A percentile compares a stretch with the other conserved stretches of the same genome.
These are phyloP conservation scores for Apiospora arundinis DNA, from an alignment of 2,329 filamentous ascomycete species.

Conservation along the genomic window DNA sequence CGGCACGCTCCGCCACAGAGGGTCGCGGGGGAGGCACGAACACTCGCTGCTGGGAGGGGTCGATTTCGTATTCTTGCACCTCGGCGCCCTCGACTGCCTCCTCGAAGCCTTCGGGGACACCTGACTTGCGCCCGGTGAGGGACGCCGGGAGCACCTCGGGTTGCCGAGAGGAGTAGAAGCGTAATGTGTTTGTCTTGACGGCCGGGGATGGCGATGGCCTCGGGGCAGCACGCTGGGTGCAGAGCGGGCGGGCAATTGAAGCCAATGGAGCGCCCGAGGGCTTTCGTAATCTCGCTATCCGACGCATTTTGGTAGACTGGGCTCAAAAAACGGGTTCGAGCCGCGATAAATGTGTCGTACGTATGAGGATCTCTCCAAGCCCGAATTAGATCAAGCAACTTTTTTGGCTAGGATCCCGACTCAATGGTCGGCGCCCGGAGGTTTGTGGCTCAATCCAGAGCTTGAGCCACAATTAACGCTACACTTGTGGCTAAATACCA, in stretches of 20 bases:
- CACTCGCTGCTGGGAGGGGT: constrained; percentile 18
- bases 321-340: constrained; percentile 1
- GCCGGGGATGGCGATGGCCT: background rate
- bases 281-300: constrained; percentile 38
- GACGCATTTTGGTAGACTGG: constrained; percentile 34
- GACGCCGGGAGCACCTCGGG: constrained; percentile 20
- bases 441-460: background rate
- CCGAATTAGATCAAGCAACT: constrained; percentile 18
- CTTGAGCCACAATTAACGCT: constrained; percentile 21
- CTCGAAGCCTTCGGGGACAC: background rate
- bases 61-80: constrained; percentile 17
- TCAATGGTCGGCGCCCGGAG: background rate
- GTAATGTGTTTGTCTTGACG: constrained; percentile 25
- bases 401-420: constrained; percentile 17
- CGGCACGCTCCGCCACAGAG: constrained; percentile 36
- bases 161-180: constrained; percentile 34
- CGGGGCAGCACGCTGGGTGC: constrained; percentile 34
- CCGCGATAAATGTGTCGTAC: background rate
- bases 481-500: background rate
- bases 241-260: constrained; percentile 30
- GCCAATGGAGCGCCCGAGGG: constrained; percentile 31
- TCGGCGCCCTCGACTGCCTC: background rate
- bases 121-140: background rate
- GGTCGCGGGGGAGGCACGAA: constrained; percentile 31
- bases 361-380: constrained; percentile 2